These are phyloP conservation scores for Agrocybe chaxingu DNA, from an alignment of 768 basidiomycete genomes.

Conservation along the genomic window DNA sequence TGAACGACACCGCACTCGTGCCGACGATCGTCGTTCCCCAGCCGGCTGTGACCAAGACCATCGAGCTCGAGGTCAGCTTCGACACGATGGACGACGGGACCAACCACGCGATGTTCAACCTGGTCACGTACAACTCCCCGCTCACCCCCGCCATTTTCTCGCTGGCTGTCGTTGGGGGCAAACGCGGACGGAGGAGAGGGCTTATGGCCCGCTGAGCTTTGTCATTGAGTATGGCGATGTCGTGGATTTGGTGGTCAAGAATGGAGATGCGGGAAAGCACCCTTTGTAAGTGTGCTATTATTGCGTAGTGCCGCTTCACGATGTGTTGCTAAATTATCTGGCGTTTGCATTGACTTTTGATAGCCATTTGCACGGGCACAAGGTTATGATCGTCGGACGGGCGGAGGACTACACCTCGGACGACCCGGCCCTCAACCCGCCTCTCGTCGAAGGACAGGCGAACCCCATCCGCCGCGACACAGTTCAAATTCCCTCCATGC, in stretches of 20 bases:
- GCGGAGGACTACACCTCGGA: conserved; percentile 65
- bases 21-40: conserved; percentile 56
- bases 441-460: conserved; percentile 67
- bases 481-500: conserved; percentile 65
- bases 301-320: background rate
- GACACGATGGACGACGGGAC: conserved; percentile 85
- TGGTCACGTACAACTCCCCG: conserved; percentile 64
- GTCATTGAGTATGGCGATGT: conserved; percentile 74
- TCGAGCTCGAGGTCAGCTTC: conserved; percentile 73
- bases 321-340: too few relatives aligned
- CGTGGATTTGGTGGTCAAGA: conserved; percentile 74
- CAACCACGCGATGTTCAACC: conserved; percentile 78
- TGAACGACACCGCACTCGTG: conserved; percentile 66
- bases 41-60: conserved; percentile 47
- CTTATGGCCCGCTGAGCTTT: conserved; percentile 81
- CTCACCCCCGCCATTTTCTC: conserved; percentile 78
- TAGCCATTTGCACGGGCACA: conserved; percentile 92
- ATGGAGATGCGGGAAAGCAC: conserved; percentile 71
- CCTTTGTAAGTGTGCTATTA: conserved; percentile 64
- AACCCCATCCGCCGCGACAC: conserved; percentile 97
- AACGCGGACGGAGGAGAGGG: conserved; percentile 59
- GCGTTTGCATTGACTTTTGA: background rate
- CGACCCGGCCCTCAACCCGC: conserved; percentile 79
- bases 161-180: conserved; percentile 67
- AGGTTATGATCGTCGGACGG: conserved; percentile 76